phyloP scores from a whole-genome alignment of 2,329 filamentous ascomycete species.

The Trichoderma aggressivum region DNA sequence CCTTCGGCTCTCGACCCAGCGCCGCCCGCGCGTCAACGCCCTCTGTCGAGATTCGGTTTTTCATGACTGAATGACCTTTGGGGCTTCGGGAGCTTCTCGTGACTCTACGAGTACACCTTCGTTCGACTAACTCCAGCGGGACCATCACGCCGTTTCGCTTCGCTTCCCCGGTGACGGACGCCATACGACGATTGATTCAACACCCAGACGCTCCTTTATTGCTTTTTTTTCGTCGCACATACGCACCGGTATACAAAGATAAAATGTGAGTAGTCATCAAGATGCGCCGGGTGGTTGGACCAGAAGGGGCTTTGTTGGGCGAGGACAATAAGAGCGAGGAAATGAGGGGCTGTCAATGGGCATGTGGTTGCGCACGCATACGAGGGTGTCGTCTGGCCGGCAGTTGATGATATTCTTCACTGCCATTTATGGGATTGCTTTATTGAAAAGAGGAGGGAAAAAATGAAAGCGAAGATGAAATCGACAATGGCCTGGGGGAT shows the following conservation, averaged over 20 bases:
- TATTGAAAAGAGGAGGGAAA: not conserved
- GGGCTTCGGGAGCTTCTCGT: conserved; percentile 32
- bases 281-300: not conserved
- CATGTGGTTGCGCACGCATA: not conserved
- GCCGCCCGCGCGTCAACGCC: conserved; percentile 26
- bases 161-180: conserved; percentile 23
- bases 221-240: conserved; percentile 18
- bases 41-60: conserved; percentile 23
- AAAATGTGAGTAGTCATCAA: conserved; percentile 22
- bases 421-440: not conserved
- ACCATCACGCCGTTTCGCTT: not conserved
- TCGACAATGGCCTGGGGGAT: not conserved
- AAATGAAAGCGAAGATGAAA: not conserved
- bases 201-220: conserved; percentile 48
- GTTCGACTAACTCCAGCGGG: conserved; percentile 22
- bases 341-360: not conserved
- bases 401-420: not conserved
- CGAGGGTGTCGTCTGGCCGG: not conserved
- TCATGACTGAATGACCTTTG: conserved; percentile 28
- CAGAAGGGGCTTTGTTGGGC: not conserved
- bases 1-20: conserved; percentile 30
- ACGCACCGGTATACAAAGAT: conserved; percentile 19
- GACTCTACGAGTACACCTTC: conserved; percentile 28
- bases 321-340: not conserved
- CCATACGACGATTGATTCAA: conserved; percentile 35